Evolutionary conservation across 2,329 filamentous ascomycete species (phyloP).

Genomic region (Neurospora crassa): DNA sequence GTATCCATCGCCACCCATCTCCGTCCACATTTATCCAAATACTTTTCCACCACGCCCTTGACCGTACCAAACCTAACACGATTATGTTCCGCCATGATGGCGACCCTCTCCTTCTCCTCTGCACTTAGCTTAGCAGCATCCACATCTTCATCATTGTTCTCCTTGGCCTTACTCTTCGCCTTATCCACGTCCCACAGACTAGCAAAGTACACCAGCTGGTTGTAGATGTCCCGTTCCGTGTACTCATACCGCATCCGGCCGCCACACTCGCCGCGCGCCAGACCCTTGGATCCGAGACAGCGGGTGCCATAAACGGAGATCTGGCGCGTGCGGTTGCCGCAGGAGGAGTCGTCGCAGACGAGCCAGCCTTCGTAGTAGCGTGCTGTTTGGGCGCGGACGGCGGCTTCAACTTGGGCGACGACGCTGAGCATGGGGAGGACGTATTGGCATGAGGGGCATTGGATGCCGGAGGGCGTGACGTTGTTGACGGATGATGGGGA

Average conservation of each 20-base stretch:
- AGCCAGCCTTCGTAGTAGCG: conserved; percentile 92
- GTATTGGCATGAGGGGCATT: conserved; percentile 60
- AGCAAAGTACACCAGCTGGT: conserved; percentile 83
- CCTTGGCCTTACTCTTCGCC: conserved; percentile 45
- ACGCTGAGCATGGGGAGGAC: conserved; percentile 62
- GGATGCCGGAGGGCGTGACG: conserved; percentile 64
- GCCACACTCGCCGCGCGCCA: conserved; percentile 65
- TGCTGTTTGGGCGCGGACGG: conserved; percentile 67
- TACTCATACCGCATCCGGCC: conserved; percentile 86
- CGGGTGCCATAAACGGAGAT: conserved; percentile 88
- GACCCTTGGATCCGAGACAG: conserved; percentile 78
- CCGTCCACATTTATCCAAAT: conserved; percentile 80
- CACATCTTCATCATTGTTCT: conserved; percentile 16
- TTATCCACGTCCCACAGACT: conserved; percentile 85
- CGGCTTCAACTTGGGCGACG: conserved; percentile 77
- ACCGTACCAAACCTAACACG: conserved; percentile 66
- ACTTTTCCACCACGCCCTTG: conserved; percentile 68
- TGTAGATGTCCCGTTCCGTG: conserved; percentile 83
- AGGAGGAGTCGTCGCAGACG: conserved; percentile 80
- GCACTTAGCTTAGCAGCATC: conserved; percentile 22
- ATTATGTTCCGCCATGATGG: conserved; percentile 73
- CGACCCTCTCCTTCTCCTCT: conserved; percentile 54
- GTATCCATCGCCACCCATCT: conserved; percentile 93
- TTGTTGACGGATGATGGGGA: conserved; percentile 36
- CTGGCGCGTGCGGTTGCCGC: conserved; percentile 77